Evolutionary conservation across 2,329 filamentous ascomycete species (phyloP).

Genomic region (Ceratocystis diversiconidia): DNA sequence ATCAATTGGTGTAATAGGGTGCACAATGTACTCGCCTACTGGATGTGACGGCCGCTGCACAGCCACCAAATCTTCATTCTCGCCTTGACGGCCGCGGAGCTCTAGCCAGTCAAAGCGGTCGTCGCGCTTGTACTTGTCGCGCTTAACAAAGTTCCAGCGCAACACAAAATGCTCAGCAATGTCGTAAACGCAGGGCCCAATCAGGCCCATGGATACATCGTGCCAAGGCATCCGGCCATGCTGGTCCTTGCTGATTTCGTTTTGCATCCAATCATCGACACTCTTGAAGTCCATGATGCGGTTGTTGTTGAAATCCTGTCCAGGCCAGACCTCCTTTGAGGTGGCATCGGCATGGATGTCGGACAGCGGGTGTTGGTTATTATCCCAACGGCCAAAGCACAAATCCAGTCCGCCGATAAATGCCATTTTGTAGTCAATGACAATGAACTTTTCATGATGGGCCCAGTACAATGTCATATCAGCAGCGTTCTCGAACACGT

Average conservation of each 20-base stretch:
- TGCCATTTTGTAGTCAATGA: conserved; percentile 79
- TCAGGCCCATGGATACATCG: conserved; percentile 82
- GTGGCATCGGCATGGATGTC: conserved; percentile 80
- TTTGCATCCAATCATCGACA: conserved; percentile 82
- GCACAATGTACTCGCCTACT: conserved; percentile 72
- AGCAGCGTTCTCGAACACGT: conserved; percentile 79
- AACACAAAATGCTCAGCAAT: conserved; percentile 92
- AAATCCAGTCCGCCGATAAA: conserved; percentile 92
- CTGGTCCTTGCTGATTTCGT: conserved; percentile 80
- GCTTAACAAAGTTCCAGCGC: conserved; percentile 92
- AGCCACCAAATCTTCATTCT: conserved; percentile 72
- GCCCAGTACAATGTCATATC: conserved; percentile 98
- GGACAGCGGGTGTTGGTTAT: conserved; percentile 66
- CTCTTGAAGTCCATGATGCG: conserved; percentile 89
- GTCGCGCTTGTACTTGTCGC: conserved; percentile 94
- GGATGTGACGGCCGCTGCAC: conserved; percentile 83
- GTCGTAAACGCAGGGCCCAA: conserved; percentile 80
- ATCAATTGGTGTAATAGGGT: conserved; percentile 57
- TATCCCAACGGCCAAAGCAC: conserved; percentile 92
- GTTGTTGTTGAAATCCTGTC: conserved; percentile 97
- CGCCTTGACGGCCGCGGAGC: conserved; percentile 58
- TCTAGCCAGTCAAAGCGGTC: conserved; percentile 71
- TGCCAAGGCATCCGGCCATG: conserved; percentile 98
- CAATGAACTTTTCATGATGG: conserved; percentile 94
- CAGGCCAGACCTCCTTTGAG: conserved; percentile 74